A percentile compares a stretch with the other conserved stretches of the same genome.
phyloP scores from a whole-genome alignment of 257 asterid species.

The Nicotiana benthamiana region DNA sequence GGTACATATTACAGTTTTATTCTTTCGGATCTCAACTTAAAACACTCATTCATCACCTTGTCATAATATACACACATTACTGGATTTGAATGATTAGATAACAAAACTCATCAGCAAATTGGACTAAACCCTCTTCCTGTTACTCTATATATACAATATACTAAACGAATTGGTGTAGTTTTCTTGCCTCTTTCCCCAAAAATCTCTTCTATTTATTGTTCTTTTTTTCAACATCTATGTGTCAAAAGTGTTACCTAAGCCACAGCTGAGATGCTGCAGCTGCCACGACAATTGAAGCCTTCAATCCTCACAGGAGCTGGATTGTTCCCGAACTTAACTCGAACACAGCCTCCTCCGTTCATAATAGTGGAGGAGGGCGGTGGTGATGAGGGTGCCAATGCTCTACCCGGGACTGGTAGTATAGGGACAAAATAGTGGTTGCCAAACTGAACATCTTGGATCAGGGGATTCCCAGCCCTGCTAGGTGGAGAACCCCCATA shows the following conservation, averaged over 20 bases:
- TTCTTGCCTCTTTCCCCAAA: neutral
- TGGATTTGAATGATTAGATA: neutral
- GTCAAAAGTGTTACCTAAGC: slow-evolving; percentile 24
- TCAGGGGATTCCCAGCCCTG: slow-evolving; percentile 52
- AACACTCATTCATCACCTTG: slow-evolving; percentile 6
- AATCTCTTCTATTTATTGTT: slow-evolving; percentile 1
- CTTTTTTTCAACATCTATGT: neutral
- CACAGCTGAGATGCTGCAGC: slow-evolving; percentile 43
- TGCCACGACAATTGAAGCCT: slow-evolving; percentile 50
- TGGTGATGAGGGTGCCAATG: slow-evolving; percentile 13
- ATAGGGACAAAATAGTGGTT: slow-evolving; percentile 21
- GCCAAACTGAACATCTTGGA: slow-evolving; percentile 53
- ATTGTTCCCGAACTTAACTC: slow-evolving; percentile 33
- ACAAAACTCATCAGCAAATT: slow-evolving; percentile 20
- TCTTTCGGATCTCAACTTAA: slow-evolving; percentile 1
- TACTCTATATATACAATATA: slow-evolving; percentile 21
- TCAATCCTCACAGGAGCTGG: slow-evolving; percentile 56
- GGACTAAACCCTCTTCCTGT: neutral
- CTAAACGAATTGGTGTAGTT: slow-evolving; percentile 14
- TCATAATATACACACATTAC: slow-evolving; percentile 21
- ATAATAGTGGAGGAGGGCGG: slow-evolving; percentile 22
- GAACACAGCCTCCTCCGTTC: slow-evolving; percentile 35
- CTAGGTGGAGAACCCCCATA: slow-evolving; percentile 45
- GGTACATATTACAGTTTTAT: slow-evolving; percentile 13
- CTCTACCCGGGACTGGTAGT: neutral